Base-by-base conservation (phyloP, 306 rosid genomes). In the Ceratonia siliqua region DNA sequence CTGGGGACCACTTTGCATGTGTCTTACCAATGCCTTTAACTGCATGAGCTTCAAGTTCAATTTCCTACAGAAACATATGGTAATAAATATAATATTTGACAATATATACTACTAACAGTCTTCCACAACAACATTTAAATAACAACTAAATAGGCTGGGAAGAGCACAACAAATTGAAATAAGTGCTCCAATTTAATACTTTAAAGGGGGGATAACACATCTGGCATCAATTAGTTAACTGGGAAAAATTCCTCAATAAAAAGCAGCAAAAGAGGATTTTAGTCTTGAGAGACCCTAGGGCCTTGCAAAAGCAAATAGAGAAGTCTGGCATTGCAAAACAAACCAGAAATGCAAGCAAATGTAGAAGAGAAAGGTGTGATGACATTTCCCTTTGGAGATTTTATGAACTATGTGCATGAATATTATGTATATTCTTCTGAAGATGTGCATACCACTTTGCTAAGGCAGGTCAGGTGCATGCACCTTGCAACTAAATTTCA, bases 1-100 rank as follows among this genome's bases (percentile, higher is more conserved):
- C 99, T 0, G 99, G 99, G 5, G 97, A 94, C 97, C 99, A 94
- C 78, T 94, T 94, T 78, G 99, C 96, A 68, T 94, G 99, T 48
- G 90, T 88, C 88, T 81, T 90, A 75, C 99, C 99, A 62, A 90
- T 25, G 53, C 99, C 99, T 88, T 94, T 94, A 58, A 94, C 97
- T 63, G 96, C 99, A 84, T 88, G 99, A 42, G 82, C 97, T 90
- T 94, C 99, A 38, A 94, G 88, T 83, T 94, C 99, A 65, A 94
- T 92, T 86, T 88, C 99, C 99, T 94, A 81, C 57, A 52, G 54
- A 74, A 71, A 39, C 20, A 76, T 24, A 21, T 20, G 35, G 43
- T 48, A 79, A 59, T 35, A 28, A 46, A n/a, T 46, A 33, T 17
- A 0, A 42, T 42, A 38, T 61, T 62, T 17, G 49, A 50, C 13